Evolutionary conservation across 306 rosid genomes (phyloP).

Genomic region (Cucumis melo): DNA sequence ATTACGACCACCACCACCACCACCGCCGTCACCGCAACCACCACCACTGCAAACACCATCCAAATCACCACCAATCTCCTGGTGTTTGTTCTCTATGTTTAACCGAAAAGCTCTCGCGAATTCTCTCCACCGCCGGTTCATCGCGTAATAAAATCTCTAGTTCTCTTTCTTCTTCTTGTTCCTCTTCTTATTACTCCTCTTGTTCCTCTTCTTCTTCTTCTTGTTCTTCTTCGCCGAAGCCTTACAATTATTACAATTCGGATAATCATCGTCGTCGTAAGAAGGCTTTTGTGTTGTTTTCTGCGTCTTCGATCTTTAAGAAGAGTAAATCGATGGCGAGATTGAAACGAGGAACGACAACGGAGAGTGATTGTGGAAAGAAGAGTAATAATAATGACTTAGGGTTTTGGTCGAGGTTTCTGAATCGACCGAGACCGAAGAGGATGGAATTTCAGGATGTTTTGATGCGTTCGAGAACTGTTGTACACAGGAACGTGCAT

Average conservation of each 20-base stretch:
- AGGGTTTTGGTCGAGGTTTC: slow-evolving; percentile 12
- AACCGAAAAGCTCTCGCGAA: neutral
- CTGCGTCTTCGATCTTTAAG: neutral
- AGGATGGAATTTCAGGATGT: neutral
- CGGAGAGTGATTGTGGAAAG: neutral
- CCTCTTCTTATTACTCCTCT: slow-evolving; percentile 5
- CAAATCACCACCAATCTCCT: slow-evolving; percentile 4
- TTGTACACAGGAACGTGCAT: neutral
- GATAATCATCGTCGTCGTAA: neutral
- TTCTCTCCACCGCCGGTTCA: neutral
- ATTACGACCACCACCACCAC: neutral
- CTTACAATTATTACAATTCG: neutral
- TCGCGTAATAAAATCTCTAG: neutral
- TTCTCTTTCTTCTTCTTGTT: neutral
- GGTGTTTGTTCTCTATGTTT: slow-evolving; percentile 10
- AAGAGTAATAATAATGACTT: neutral
- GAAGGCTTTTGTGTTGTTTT: neutral
- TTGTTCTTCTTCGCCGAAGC: slow-evolving; percentile 3
- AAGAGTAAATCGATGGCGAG: slow-evolving; percentile 8
- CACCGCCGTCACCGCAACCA: neutral
- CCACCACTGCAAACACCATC: neutral
- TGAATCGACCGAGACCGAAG: slow-evolving; percentile 2
- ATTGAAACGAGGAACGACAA: neutral
- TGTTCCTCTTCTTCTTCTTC: slow-evolving; percentile 5
- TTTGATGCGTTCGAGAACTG: neutral